phyloP scores from a whole-genome alignment of 305 asterid species.

The Fraxinus albicans region DNA sequence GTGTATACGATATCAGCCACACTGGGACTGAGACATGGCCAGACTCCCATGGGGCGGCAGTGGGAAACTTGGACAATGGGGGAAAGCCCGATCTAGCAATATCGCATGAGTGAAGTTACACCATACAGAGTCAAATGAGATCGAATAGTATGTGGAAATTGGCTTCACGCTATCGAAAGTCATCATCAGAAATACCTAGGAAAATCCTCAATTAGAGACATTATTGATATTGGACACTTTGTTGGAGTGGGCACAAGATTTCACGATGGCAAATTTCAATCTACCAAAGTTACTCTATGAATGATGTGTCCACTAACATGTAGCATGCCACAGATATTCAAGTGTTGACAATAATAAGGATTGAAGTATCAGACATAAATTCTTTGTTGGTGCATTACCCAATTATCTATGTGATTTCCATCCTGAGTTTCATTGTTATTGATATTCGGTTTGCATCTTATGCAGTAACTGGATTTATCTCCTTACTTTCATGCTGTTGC shows the following conservation, averaged over 20 bases:
- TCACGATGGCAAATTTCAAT: conserved; percentile 64
- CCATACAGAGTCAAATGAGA: neutral
- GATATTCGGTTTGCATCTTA: neutral
- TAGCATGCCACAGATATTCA: neutral
- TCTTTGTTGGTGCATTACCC: neutral
- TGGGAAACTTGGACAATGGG: neutral
- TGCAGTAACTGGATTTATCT: conserved; percentile 77
- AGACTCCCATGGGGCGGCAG: neutral
- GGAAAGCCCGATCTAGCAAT: neutral
- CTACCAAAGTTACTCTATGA: conserved; percentile 55
- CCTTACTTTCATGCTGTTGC: conserved; percentile 92
- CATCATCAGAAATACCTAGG: conserved; percentile 57
- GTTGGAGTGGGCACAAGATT: conserved; percentile 84
- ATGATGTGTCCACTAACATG: neutral
- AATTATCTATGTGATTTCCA: neutral
- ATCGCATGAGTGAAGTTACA: neutral
- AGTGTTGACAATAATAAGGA: neutral
- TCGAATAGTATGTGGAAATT: conserved; percentile 78
- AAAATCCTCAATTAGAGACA: conserved; percentile 38
- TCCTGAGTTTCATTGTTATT: neutral
- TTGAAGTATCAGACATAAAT: neutral
- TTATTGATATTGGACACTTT: conserved; percentile 88
- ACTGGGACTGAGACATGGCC: too few relatives aligned
- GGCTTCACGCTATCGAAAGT: conserved; percentile 73
- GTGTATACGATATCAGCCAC: neutral